Evolutionary conservation across 179 eudicot species (phyloP).

Genomic region (Spergularia azorica): DNA sequence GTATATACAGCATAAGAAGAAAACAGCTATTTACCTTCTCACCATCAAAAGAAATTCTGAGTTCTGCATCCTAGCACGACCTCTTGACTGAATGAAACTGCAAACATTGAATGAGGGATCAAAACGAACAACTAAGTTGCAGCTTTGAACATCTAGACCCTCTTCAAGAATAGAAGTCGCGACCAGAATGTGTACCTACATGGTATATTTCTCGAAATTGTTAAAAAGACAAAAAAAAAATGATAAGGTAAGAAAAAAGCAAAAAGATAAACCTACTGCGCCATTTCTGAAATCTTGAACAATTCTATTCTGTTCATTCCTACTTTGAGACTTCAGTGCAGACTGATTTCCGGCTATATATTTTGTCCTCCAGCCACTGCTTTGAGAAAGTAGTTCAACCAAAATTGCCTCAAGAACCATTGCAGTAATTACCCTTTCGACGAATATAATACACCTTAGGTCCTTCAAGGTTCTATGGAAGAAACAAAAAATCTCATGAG

Average conservation of each 20-base stretch:
- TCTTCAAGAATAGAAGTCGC: constrained; percentile 95
- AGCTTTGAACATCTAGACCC: constrained; percentile 89
- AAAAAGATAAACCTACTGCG: constrained; percentile 37
- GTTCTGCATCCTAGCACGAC: constrained; percentile 85
- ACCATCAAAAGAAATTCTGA: constrained; percentile 83
- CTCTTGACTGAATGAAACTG: constrained; percentile 97
- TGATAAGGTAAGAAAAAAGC: neutral
- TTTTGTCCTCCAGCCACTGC: constrained; percentile 63
- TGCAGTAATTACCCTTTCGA: constrained; percentile 81
- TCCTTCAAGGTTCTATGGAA: constrained; percentile 51
- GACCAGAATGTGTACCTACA: constrained; percentile 78
- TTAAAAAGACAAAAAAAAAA: no score
- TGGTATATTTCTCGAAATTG: neutral
- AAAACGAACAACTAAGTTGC: constrained; percentile 88
- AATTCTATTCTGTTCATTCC: constrained; percentile 66
- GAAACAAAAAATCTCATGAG: constrained; percentile 5
- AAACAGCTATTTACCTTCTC: constrained; percentile 44
- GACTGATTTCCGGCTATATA: constrained; percentile 78
- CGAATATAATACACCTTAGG: constrained; percentile 87
- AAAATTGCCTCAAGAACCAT: constrained; percentile 60
- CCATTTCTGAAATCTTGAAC: constrained; percentile 85
- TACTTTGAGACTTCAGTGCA: constrained; percentile 60
- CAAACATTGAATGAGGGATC: constrained; percentile 82
- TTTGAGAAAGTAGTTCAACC: constrained; percentile 50
- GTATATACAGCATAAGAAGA: neutral